Conservation (phyloP, 1,284 basidiomycete species). For the Trichosporon coremiiforme region DNA sequence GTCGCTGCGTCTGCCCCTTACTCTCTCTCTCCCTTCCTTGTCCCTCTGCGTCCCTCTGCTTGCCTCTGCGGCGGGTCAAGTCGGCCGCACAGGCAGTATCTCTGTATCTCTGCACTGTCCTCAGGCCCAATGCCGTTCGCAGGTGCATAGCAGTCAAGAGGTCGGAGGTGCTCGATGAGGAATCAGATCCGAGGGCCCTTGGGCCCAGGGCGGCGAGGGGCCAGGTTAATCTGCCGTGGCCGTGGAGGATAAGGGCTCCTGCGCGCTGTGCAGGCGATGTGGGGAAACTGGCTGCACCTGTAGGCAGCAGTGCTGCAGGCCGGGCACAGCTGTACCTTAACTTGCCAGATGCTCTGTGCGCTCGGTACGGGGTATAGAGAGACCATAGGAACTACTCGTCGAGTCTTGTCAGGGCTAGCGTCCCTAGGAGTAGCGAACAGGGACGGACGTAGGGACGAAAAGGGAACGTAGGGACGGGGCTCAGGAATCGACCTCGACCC, state of each 20-base stretch:
- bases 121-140: neutral
- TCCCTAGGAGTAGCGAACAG: neutral
- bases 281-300: neutral
- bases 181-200: slow-evolving; percentile 7
- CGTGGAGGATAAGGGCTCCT: neutral
- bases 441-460: neutral
- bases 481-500: neutral
- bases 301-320: no score
- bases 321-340: no score
- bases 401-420: neutral
- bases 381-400: neutral
- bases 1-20: no score
- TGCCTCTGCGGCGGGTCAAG: slow-evolving; percentile 1
- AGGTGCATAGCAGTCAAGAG: neutral
- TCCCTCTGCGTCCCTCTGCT: neutral
- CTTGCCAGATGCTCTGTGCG: neutral
- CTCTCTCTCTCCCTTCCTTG: neutral
- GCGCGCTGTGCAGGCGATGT: neutral
- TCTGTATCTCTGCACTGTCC: neutral
- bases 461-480: neutral
- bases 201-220: neutral
- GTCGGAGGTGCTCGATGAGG: slow-evolving; percentile 1
- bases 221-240: slow-evolving; percentile 9
- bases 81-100: slow-evolving; percentile 13
- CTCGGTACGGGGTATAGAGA: neutral